Percentiles rank a stretch among this genome's conserved stretches.
Evolutionary conservation across 306 rosid genomes (phyloP).

Genomic region (Sphenostylis stenocarpa): DNA sequence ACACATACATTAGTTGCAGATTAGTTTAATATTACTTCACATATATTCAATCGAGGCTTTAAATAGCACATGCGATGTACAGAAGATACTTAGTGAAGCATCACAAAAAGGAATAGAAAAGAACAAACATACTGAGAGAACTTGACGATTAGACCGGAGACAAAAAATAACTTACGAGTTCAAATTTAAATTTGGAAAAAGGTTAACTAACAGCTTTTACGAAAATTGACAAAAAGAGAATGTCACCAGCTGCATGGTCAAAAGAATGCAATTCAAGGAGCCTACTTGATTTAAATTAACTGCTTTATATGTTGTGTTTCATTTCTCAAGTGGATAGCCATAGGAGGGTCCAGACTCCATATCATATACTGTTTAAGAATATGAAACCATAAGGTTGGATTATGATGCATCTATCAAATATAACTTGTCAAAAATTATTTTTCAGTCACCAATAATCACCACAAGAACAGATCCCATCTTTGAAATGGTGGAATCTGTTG

Average conservation of each 20-base stretch:
- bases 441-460: slow-evolving; percentile 86
- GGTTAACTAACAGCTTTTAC: not conserved
- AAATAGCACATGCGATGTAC: not conserved
- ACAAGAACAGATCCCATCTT: slow-evolving; percentile 83
- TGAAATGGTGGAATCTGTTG: slow-evolving; percentile 92
- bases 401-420: slow-evolving; percentile 20
- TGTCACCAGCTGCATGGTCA: not conserved
- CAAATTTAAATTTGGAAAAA: slow-evolving; percentile 5
- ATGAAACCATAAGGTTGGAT: slow-evolving; percentile 30
- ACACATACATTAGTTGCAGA: not conserved
- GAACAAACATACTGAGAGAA: not conserved
- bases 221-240: not conserved
- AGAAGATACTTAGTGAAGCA: not conserved
- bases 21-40: slow-evolving; percentile 10
- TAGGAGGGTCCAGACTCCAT: not conserved
- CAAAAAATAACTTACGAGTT: not conserved
- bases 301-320: slow-evolving; percentile 7
- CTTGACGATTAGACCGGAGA: not conserved
- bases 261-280: slow-evolving; percentile 3
- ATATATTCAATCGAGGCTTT: slow-evolving; percentile 12
- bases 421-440: slow-evolving; percentile 30
- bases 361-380: slow-evolving; percentile 17
- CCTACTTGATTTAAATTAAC: not conserved
- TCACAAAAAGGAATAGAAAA: not conserved
- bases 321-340: slow-evolving; percentile 3